Evolutionary conservation across 2,329 filamentous ascomycete genomes (phyloP).

Genomic region (Sporothrix dimorphospora): DNA sequence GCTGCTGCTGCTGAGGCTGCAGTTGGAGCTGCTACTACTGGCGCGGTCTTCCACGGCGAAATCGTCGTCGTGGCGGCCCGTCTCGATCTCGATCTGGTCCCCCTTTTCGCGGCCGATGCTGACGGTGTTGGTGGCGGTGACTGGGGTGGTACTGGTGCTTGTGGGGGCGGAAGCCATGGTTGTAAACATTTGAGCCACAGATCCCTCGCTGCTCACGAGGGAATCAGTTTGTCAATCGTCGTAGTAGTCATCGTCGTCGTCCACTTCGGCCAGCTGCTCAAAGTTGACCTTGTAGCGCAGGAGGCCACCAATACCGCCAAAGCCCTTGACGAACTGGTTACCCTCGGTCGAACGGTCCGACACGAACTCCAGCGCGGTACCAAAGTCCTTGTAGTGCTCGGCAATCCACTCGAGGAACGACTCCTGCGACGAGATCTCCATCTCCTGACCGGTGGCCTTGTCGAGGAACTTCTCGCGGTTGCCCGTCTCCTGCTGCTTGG

Average conservation of each 20-base stretch:
- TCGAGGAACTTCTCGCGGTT: slow-evolving; percentile 89
- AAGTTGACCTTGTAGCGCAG: slow-evolving; percentile 99
- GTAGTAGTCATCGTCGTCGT: slow-evolving; percentile 93
- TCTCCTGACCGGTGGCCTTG: slow-evolving; percentile 93
- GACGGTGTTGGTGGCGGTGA: slow-evolving; percentile 12
- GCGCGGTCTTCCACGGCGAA: neutral
- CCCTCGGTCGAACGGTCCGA: slow-evolving; percentile 97
- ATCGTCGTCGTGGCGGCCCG: neutral
- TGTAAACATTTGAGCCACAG: slow-evolving; percentile 61
- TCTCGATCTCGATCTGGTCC: slow-evolving; percentile 13
- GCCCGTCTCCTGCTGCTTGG: slow-evolving; percentile 75
- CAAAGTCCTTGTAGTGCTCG: slow-evolving; percentile 97
- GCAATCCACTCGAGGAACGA: slow-evolving; percentile 99
- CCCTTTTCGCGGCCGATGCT: slow-evolving; percentile 3
- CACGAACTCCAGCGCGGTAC: slow-evolving; percentile 93
- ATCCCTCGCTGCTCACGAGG: slow-evolving; percentile 88
- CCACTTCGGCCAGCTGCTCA: slow-evolving; percentile 91
- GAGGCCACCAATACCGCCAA: slow-evolving; percentile 96
- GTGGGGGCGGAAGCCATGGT: slow-evolving; percentile 30
- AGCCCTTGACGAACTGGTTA: slow-evolving; percentile 99
- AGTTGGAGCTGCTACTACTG: neutral
- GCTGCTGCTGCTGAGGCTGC: slow-evolving; percentile 8
- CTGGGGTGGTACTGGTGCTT: neutral
- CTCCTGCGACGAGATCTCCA: slow-evolving; percentile 86
- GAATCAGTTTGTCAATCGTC: slow-evolving; percentile 86